Evolutionary conservation across 495 filamentous ascomycete species (phyloP).

Genomic region (Penicillium samsonianum): DNA sequence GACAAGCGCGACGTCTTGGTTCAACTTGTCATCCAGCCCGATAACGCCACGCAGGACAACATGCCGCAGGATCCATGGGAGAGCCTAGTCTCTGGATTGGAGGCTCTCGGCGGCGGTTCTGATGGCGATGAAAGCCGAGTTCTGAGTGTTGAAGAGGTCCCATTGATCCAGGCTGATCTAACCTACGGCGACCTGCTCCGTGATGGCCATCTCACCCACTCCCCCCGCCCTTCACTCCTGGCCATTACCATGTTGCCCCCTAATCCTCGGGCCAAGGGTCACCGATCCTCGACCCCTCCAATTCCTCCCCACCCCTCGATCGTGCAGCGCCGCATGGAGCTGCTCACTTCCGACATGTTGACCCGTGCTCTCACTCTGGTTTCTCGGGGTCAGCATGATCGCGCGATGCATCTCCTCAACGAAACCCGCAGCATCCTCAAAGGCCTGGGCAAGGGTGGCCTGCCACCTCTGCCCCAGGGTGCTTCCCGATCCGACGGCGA

Average conservation of each 20-base stretch:
- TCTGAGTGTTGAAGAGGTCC: constrained; percentile 89
- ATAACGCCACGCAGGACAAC: constrained; percentile 81
- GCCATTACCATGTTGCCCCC: constrained; percentile 98
- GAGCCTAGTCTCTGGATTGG: constrained; percentile 90
- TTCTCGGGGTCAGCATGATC: constrained; percentile 87
- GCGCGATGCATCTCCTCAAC: constrained; percentile 83
- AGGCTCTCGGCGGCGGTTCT: constrained; percentile 87
- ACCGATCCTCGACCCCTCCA: constrained; percentile 69
- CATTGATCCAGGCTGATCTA: constrained; percentile 92
- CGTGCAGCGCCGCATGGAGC: constrained; percentile 96
- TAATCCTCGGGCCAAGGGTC: constrained; percentile 58
- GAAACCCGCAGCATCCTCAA: constrained; percentile 96
- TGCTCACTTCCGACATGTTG: constrained; percentile 97
- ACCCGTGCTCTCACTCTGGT: constrained; percentile 90
- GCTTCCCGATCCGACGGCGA: constrained; percentile 41
- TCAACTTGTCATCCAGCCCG: constrained; percentile 89
- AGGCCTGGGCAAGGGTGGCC: constrained; percentile 89
- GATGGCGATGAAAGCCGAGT: constrained; percentile 86
- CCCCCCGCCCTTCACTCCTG: constrained; percentile 86
- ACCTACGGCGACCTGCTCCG: constrained; percentile 92
- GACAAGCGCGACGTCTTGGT: constrained; percentile 98
- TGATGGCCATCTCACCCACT: constrained; percentile 84
- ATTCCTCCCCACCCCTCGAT: constrained; percentile 96
- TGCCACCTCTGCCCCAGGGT: constrained; percentile 81
- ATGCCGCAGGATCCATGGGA: constrained; percentile 96